Evolutionary conservation across 2,329 filamentous ascomycete genomes (phyloP).

Genomic region (Aspergillus puulaauensis): DNA sequence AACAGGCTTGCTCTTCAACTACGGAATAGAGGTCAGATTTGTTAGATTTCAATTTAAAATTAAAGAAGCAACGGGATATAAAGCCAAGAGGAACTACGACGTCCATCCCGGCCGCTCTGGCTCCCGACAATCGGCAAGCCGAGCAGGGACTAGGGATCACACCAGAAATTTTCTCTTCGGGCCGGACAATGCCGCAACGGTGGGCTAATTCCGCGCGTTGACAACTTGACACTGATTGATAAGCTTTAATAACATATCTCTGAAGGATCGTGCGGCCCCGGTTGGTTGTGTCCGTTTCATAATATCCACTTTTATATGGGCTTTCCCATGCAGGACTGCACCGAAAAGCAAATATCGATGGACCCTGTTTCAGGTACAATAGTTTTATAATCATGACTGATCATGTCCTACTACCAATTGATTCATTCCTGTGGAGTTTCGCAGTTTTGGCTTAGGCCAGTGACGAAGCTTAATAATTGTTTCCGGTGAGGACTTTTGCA

Average conservation of each 20-base stretch:
- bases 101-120: neutral
- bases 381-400: constrained; percentile 1
- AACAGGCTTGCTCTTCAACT: too few relatives aligned
- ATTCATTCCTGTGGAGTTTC: neutral
- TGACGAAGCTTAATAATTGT: neutral
- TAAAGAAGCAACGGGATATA: too few relatives aligned
- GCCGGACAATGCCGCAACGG: neutral
- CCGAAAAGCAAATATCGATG: neutral
- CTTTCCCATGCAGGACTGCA: neutral
- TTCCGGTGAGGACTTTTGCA: neutral
- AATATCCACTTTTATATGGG: neutral
- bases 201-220: neutral
- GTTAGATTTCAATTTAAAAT: too few relatives aligned
- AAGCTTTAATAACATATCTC: neutral
- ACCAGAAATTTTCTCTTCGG: neutral
- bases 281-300: neutral
- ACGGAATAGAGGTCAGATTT: too few relatives aligned
- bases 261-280: neutral
- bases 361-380: neutral
- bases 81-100: neutral
- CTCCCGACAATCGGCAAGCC: neutral
- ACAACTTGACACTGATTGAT: neutral
- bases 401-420: neutral
- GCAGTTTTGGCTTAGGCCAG: neutral
- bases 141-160: neutral